Percentiles rank a stretch among this genome's conserved stretches.
These are phyloP conservation scores for Candida loeiensis DNA, from an alignment of 805 yeast genomes.

Conservation along the genomic window DNA sequence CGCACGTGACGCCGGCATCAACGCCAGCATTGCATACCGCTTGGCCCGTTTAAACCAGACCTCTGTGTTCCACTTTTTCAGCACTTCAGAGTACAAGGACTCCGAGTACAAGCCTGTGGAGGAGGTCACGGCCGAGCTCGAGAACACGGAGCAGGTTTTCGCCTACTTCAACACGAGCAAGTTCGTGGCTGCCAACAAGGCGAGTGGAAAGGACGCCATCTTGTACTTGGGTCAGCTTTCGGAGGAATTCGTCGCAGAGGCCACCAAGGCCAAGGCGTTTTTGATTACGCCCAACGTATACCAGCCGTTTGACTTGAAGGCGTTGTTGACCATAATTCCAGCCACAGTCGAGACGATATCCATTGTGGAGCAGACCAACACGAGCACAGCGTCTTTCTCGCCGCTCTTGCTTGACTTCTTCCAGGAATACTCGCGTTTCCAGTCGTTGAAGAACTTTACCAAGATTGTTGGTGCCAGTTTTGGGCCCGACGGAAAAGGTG, in stretches of 20 bases:
- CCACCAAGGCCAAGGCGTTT: slow-evolving; percentile 37
- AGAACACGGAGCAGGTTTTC: slow-evolving; percentile 21
- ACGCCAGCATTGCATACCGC: slow-evolving; percentile 56
- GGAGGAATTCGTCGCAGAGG: slow-evolving; percentile 40
- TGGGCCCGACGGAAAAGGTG: slow-evolving; percentile 25
- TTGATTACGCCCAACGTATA: slow-evolving; percentile 59
- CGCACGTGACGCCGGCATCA: slow-evolving; percentile 48
- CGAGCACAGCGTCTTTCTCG: slow-evolving; percentile 45
- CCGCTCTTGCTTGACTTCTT: slow-evolving; percentile 77
- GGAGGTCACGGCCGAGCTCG: slow-evolving; percentile 10
- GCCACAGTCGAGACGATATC: slow-evolving; percentile 51
- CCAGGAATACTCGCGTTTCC: slow-evolving; percentile 49
- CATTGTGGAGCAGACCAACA: slow-evolving; percentile 60
- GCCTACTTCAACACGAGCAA: slow-evolving; percentile 24
- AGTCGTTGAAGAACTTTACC: slow-evolving; percentile 42
- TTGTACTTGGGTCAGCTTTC: slow-evolving; percentile 62
- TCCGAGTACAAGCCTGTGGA: slow-evolving; percentile 11
- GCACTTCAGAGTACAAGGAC: slow-evolving; percentile 11
- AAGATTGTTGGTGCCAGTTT: slow-evolving; percentile 54
- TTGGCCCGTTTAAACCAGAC: slow-evolving; percentile 45
- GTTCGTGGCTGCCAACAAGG: slow-evolving; percentile 29
- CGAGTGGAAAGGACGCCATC: slow-evolving; percentile 41
- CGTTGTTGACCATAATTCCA: slow-evolving; percentile 52
- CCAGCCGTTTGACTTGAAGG: slow-evolving; percentile 66
- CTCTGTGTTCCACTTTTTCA: slow-evolving; percentile 70